Percentiles rank a stretch among this genome's conserved stretches.
Conservation (phyloP, 202 grass and related monocot species). For the Schoenoplectus triqueter region DNA sequence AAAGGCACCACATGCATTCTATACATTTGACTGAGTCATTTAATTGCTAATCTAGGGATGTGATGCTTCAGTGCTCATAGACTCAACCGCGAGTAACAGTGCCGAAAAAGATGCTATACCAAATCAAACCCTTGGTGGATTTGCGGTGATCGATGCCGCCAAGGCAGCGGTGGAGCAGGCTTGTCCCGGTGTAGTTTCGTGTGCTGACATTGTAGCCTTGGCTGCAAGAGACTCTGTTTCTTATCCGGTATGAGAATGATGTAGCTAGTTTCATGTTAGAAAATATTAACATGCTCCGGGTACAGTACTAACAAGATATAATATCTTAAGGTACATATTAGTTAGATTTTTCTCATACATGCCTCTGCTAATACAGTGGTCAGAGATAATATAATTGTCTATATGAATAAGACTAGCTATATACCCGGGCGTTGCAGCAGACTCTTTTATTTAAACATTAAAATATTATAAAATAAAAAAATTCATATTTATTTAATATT, state of each 20-base stretch:
- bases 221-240: conserved; percentile 76
- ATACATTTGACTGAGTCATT: not conserved
- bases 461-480: too few relatives aligned
- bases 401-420: not conserved
- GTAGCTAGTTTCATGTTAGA: not conserved
- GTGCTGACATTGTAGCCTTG: conserved; percentile 69
- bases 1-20: not conserved
- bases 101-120: conserved; percentile 69
- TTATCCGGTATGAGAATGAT: conserved; percentile 44
- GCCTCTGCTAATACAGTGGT: too few relatives aligned
- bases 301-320: too few relatives aligned
- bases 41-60: conserved; percentile 54
- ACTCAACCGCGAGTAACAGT: conserved; percentile 35
- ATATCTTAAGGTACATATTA: too few relatives aligned
- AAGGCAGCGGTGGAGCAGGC: conserved; percentile 62
- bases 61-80: conserved; percentile 85
- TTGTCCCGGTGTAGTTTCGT: conserved; percentile 65
- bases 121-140: conserved; percentile 59
- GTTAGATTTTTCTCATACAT: too few relatives aligned
- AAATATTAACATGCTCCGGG: not conserved
- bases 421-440: too few relatives aligned
- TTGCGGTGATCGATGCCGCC: conserved; percentile 64
- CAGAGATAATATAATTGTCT: not conserved
- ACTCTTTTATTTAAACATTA: too few relatives aligned
- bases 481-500: too few relatives aligned